These are phyloP conservation scores for Arthrobotrys musiformis DNA, from an alignment of 2,329 filamentous ascomycete genomes.

Conservation along the genomic window DNA sequence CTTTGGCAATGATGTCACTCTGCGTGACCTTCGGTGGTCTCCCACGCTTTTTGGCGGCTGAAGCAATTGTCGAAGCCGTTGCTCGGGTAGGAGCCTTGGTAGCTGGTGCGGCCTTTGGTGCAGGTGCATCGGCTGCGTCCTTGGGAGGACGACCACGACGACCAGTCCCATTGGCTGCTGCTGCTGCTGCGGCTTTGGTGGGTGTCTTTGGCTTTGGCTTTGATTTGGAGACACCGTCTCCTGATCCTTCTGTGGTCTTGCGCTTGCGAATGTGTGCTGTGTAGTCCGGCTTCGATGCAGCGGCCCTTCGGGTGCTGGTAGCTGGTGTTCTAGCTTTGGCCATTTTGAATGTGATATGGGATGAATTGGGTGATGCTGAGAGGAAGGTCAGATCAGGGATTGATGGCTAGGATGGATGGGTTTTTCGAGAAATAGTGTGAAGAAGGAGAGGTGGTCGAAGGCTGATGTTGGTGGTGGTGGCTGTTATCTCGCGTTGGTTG, in stretches of 20 bases:
- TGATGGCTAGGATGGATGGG: neutral
- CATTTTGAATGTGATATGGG: slow-evolving; percentile 7
- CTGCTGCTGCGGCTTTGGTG: slow-evolving; percentile 7
- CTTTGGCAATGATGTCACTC: slow-evolving; percentile 20
- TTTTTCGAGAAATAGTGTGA: neutral
- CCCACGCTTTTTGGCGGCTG: slow-evolving; percentile 17
- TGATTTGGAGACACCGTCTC: slow-evolving; percentile 45
- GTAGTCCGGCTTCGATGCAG: slow-evolving; percentile 39
- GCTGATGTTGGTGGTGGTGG: neutral
- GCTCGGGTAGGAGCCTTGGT: neutral
- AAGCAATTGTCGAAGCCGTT: neutral
- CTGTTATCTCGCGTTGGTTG: neutral
- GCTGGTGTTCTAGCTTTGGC: slow-evolving; percentile 32
- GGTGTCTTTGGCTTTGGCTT: slow-evolving; percentile 46
- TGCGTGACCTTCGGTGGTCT: slow-evolving; percentile 44
- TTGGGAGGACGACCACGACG: slow-evolving; percentile 49
- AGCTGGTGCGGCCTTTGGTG: slow-evolving; percentile 5
- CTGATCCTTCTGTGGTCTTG: slow-evolving; percentile 50
- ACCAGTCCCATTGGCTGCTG: slow-evolving; percentile 1
- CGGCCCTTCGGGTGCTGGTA: slow-evolving; percentile 21
- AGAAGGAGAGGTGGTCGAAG: neutral
- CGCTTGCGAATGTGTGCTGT: slow-evolving; percentile 48
- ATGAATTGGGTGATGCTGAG: neutral
- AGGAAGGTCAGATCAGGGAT: neutral
- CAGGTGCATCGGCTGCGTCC: slow-evolving; percentile 12